These are phyloP conservation scores for Heritiera littoralis DNA, from an alignment of 345 rosid genomes.

Conservation along the genomic window DNA sequence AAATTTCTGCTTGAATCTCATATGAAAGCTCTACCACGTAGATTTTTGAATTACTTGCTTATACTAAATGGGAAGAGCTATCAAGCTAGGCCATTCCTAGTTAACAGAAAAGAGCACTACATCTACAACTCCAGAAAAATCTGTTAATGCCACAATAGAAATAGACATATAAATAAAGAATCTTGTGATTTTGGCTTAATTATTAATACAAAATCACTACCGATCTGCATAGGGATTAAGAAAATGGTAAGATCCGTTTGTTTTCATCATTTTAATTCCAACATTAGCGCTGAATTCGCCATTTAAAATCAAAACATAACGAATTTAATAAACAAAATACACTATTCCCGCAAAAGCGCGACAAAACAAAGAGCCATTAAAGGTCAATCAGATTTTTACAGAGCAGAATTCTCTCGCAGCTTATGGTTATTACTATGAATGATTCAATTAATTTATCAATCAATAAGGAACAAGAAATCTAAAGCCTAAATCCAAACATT, in stretches of 20 bases:
- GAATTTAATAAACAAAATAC: not conserved
- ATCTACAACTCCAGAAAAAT: constrained; percentile 8
- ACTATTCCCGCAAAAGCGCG: not conserved
- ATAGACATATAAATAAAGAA: not conserved
- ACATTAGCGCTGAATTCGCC: not conserved
- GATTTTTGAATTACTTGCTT: not conserved
- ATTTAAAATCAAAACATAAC: constrained; percentile 10
- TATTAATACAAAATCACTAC: not conserved
- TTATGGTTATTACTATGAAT: not conserved
- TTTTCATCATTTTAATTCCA: not conserved
- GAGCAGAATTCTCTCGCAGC: not conserved
- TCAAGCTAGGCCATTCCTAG: not conserved
- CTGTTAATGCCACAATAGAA: not conserved
- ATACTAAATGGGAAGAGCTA: not conserved
- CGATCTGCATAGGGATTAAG: not conserved
- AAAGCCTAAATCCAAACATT: constrained; percentile 7
- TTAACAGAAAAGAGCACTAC: not conserved
- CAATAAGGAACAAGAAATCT: not conserved
- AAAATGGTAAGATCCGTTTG: not conserved
- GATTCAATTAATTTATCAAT: not conserved
- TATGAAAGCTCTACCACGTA: not conserved
- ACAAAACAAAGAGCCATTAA: not conserved
- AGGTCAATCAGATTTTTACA: constrained; percentile 4
- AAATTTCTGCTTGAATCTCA: not conserved
- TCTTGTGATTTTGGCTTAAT: not conserved